phyloP scores from a whole-genome alignment of 106 monocot species.

The Dendrobium catenatum region DNA sequence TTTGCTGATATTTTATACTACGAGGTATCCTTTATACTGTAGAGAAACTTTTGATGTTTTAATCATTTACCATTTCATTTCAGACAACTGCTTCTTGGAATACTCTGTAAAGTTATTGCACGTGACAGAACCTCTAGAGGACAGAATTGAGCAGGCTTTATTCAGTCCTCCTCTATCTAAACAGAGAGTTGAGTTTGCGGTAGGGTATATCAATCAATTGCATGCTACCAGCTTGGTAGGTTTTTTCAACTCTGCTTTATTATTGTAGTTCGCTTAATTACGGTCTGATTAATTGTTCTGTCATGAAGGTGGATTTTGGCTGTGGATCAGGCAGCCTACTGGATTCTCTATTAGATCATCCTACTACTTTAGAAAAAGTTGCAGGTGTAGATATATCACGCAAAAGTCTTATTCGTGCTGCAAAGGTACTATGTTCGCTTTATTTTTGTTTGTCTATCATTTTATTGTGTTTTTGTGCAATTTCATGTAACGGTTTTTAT shows the following conservation, averaged over 20 bases:
- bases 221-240: constrained; percentile 62
- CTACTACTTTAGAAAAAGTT: constrained; percentile 63
- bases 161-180: constrained; percentile 90
- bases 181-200: constrained; percentile 90
- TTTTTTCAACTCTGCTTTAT: not conserved
- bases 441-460: not conserved
- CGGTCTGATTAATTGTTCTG: not conserved
- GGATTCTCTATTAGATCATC: constrained; percentile 70
- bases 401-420: constrained; percentile 72
- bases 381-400: constrained; percentile 87
- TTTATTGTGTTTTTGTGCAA: not conserved
- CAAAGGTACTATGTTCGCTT: constrained; percentile 48
- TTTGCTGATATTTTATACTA: not conserved
- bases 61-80: constrained; percentile 28
- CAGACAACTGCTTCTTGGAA: constrained; percentile 65
- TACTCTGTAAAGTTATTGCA: constrained; percentile 56
- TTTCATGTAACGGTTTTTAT: not conserved
- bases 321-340: constrained; percentile 94
- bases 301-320: constrained; percentile 89
- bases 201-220: constrained; percentile 55
- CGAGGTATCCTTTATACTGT: not conserved
- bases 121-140: constrained; percentile 75
- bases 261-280: not conserved
- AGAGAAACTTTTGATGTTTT: not conserved
- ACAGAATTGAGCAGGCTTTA: constrained; percentile 87